Evolutionary conservation across 805 yeast species (phyloP).

Genomic region (Candida saitoana): DNA sequence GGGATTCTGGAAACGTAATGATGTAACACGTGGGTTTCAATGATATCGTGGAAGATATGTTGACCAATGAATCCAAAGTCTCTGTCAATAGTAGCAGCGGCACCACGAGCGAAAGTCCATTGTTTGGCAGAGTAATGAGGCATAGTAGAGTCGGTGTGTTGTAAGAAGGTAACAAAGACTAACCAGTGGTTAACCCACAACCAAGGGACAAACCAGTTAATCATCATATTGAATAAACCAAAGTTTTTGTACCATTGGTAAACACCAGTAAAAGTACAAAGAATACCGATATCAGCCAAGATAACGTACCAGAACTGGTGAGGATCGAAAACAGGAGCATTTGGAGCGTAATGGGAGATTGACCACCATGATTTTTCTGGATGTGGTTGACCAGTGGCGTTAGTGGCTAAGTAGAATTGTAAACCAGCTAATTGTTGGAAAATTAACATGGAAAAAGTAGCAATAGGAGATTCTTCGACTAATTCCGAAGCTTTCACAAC

Average conservation of each 20-base stretch:
- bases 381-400: conserved; percentile 52
- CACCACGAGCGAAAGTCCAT: conserved; percentile 66
- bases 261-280: conserved; percentile 40
- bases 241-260: conserved; percentile 49
- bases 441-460: conserved; percentile 37
- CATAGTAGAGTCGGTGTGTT: conserved; percentile 57
- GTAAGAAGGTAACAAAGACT: conserved; percentile 58
- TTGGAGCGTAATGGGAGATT: conserved; percentile 53
- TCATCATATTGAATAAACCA: conserved; percentile 48
- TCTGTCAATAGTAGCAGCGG: conserved; percentile 63
- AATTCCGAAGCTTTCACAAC: conserved; percentile 40
- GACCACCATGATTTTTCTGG: conserved; percentile 39
- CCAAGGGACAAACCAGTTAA: conserved; percentile 59
- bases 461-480: conserved; percentile 54
- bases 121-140: conserved; percentile 54
- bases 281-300: conserved; percentile 53
- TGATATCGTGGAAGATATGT: conserved; percentile 54
- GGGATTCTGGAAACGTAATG: conserved; percentile 55
- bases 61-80: conserved; percentile 57
- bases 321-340: conserved; percentile 51
- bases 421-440: conserved; percentile 58
- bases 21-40: conserved; percentile 56
- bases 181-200: conserved; percentile 62
- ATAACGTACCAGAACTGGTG: conserved; percentile 54
- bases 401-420: conserved; percentile 45